Base-by-base conservation (phyloP, 495 filamentous ascomycete genomes). In the Daldinia grandis region DNA sequence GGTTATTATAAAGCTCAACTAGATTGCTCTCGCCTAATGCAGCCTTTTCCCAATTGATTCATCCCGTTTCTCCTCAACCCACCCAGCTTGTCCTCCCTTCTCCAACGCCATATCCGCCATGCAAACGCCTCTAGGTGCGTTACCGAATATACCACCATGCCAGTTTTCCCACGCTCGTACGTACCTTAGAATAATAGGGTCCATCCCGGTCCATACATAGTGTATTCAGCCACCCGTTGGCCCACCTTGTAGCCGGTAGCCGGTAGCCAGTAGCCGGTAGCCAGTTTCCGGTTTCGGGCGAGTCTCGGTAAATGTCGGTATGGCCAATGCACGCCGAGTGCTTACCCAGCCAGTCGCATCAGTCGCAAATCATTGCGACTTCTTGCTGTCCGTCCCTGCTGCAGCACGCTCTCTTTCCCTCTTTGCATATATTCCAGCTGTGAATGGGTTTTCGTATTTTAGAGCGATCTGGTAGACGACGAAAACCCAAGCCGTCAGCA, bases 361-460 rank as follows among this genome's bases (percentile, higher is more conserved):
- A 47, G 19, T 63, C 51, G 38, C 57, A n/a, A 31, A 62, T 81
- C 69, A 84, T 58, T 78, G 80, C 74, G 82, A 77, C 76, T 85
- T 85, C 79, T 84, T 83, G 54, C 65, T 69, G 51, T 76, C 75
- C 17, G 47, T 68, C 62, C 75, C 74, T 35, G 72, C 79, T 7
- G 68, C 76, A 14, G 79, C 81, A 47, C 81, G 76, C 69, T 83
- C 83, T 69, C 80, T 83, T 71, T 91, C 92, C 62, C 95, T 89
- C 89, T 97, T 97, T 61, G 90, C 91, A 80, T 98, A 99, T 69
- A 99, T 99, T 67, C 87, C 92, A 0, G 88, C 88, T 33, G 95
- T 99, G 81, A 99, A 99, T n/a, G 95, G 95, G 84, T 99, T 95
- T 80, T 99, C 95, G 81, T 90, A 98, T 74, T 83, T 83, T 74